These are phyloP conservation scores for Coriolopsis trogii DNA, from an alignment of 1,284 basidiomycete species.

Conservation along the genomic window DNA sequence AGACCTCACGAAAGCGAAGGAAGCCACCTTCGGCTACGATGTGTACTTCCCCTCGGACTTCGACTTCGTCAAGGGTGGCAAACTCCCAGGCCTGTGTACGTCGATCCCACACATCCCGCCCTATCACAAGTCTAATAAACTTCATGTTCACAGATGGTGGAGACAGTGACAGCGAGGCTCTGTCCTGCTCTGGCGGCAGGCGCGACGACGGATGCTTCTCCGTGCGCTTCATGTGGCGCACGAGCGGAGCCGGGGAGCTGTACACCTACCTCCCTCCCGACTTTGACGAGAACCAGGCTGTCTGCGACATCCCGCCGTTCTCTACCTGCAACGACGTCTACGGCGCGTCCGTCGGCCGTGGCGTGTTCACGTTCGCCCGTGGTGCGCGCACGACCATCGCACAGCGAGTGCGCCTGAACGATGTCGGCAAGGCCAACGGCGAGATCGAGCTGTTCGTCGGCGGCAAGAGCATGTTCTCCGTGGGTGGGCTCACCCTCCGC, in stretches of 20 bases:
- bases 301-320: conserved; percentile 54
- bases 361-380: conserved; percentile 62
- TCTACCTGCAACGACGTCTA: conserved; percentile 68
- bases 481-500: conserved; percentile 53
- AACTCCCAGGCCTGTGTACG: conserved; percentile 37
- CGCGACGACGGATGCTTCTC: conserved; percentile 52
- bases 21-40: conserved; percentile 57
- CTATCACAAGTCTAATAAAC: not conserved
- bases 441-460: conserved; percentile 58
- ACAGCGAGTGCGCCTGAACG: conserved; percentile 66
- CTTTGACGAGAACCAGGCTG: conserved; percentile 58
- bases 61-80: conserved; percentile 39
- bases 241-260: conserved; percentile 55
- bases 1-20: conserved; percentile 48
- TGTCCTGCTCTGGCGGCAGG: conserved; percentile 55
- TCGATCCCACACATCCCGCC: conserved; percentile 1
- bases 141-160: conserved; percentile 47
- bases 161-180: conserved; percentile 43
- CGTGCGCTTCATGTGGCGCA: conserved; percentile 60
- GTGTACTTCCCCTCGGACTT: conserved; percentile 63
- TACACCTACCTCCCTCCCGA: conserved; percentile 62
- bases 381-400: conserved; percentile 65
- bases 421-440: conserved; percentile 62
- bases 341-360: conserved; percentile 74
- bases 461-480: conserved; percentile 58